Evolutionary conservation across 495 filamentous ascomycete genomes (phyloP), one percentile per base, ranked within the genome.

Genomic region (Apodospora peruviana): DNA sequence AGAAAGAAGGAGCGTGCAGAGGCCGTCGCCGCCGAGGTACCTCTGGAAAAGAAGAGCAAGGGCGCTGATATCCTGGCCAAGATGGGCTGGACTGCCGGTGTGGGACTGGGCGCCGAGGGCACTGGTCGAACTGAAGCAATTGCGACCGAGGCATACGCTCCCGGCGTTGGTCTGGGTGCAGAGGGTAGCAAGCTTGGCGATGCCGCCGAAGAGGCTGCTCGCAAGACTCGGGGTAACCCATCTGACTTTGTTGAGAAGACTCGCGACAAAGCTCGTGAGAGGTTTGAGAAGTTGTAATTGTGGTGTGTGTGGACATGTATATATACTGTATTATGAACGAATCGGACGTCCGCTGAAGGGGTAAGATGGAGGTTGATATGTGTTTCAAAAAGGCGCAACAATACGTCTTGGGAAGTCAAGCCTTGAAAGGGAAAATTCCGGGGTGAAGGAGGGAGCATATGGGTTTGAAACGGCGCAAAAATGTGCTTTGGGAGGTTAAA

Each of bases 71-170:
- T 96, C 25, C 77, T 96, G 5, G 83, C 85, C 42, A 95, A 95
- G 70, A 94, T 95, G 88, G 90, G 90, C 14, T 95, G 87, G 87
- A 83, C 76, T 11, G 79, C 80, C 2, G 90, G 90, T 1, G 76
- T 82, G 47, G 91, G 91, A 1, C 71, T 96, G 17, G 91, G 91
- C 37, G 87, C 85, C 2, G 79, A 85, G 54, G 87, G 90, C 0
- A 82, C 83, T 1, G 91, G 90, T 2, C 79, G 83, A 42, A 88
- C 82, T 0, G 84, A 84, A 16, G 85, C 87, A 0, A 86, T 96
- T 46, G 74, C 82, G 11, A 87, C 87, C 0, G 82, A 87, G 40
- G 77, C 88, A 27, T 96, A 95, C 62, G 79, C 81, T 2, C 81
- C 84, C 24, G 91, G 91, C 14, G 90, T 93, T 0, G 91, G 91